phyloP scores from a whole-genome alignment of 2,329 filamentous ascomycete species.

The Coniochaeta sp. region DNA sequence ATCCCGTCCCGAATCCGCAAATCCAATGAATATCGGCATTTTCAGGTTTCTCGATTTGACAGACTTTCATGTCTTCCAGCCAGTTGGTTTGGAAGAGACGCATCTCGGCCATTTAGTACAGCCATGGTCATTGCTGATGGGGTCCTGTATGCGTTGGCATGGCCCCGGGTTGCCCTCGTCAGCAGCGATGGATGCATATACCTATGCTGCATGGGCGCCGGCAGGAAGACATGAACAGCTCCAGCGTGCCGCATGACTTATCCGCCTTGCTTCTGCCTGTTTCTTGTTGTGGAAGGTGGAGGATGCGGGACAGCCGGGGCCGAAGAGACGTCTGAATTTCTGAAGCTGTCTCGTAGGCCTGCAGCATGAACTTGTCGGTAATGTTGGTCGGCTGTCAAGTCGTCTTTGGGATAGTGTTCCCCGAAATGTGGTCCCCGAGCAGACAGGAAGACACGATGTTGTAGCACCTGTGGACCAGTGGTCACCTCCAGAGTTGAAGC shows the following conservation, averaged over 20 bases:
- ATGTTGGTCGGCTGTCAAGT: too few relatives aligned
- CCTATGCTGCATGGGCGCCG: not conserved
- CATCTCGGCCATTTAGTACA: not conserved
- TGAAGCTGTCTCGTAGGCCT: not conserved
- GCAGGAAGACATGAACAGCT: not conserved
- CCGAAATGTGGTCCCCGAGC: too few relatives aligned
- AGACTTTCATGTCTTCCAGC: not conserved
- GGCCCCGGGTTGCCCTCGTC: not conserved
- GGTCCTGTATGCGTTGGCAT: not conserved
- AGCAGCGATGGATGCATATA: not conserved
- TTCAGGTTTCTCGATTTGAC: not conserved
- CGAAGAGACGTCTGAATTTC: not conserved
- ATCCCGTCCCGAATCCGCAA: not conserved
- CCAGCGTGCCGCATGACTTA: not conserved
- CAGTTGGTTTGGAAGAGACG: not conserved
- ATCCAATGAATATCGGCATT: not conserved
- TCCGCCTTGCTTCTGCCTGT: not conserved
- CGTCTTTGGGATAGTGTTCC: too few relatives aligned
- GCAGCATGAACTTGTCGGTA: not conserved
- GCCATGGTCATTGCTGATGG: not conserved
- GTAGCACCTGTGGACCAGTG: too few relatives aligned
- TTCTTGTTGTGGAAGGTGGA: not conserved
- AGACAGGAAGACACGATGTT: too few relatives aligned
- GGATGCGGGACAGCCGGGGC: not conserved
- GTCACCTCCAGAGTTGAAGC: too few relatives aligned